Base-by-base conservation (phyloP, 2,329 filamentous ascomycete genomes). In the Didymella sp. region DNA sequence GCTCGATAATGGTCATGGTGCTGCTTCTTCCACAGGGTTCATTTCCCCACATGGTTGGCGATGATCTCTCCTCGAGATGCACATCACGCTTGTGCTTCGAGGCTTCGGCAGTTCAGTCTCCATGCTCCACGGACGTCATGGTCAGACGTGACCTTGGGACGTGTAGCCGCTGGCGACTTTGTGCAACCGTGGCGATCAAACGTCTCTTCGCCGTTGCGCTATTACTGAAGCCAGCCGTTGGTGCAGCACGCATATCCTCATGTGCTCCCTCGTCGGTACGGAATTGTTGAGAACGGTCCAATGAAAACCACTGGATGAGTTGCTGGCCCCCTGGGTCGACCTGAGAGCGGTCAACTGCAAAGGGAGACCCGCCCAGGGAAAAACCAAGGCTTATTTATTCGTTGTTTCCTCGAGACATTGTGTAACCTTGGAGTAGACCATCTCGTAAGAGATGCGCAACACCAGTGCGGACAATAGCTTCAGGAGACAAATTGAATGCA, bases 371-470 rank as follows among this genome's bases (percentile, higher is more conserved):
- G 19, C 24, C 43, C 50, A 30, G 59, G 58, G 44, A 15, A 44
- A 37, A 37, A 48, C 45, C 48, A 56, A 56, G 51, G 54, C 46
- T 59, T 55, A 49, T 43, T 59, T 55, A 49, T 43, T 44, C 30
- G 46, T 53, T 59, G 50, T 49, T 54, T 27, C 42, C 30, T 45
- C 47, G 41, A 51, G 43, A 46, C 28, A 27, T 40, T 45, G 63
- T 66, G 57, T 58, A 42, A 62, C 63, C 45, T 40, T 42, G 30
- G 28, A 6, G 55, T 28, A 48, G 24, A 24, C 35, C 49, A 58
- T 48, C 28, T 50, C 51, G 50, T 44, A 47, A 56, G 22, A 51
- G 37, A 43, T 38, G 31, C 15, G 31, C n/a, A 27, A 19, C 17
- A 13, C 8, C 17, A 27, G 19, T 17, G 17, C 35, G 22, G 12